phyloP scores from a whole-genome alignment of 768 basidiomycete species.

The Mrakia frigida region DNA sequence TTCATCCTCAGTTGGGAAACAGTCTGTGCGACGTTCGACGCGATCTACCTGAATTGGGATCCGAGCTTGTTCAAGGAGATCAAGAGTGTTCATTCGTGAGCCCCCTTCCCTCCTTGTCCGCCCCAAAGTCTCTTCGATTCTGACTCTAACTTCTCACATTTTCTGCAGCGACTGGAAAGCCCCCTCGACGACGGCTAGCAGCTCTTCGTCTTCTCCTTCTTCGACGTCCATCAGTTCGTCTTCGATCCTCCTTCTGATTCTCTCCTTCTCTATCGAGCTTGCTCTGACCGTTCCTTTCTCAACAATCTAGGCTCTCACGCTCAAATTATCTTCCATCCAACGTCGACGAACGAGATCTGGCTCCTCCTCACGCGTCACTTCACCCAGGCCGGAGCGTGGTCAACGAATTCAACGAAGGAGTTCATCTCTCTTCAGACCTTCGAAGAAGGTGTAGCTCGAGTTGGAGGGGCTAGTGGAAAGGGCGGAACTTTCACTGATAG shows the following conservation, averaged over 20 bases:
- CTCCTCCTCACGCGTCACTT: conserved; percentile 74
- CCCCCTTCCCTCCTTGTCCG: background rate
- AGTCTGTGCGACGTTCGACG: conserved; percentile 66
- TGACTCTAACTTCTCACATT: background rate
- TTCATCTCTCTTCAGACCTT: conserved; percentile 58
- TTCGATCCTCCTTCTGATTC: background rate
- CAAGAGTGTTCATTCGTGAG: conserved; percentile 65
- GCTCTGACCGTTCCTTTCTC: background rate
- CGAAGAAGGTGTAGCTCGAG: conserved; percentile 34
- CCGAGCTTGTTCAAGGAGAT: conserved; percentile 55
- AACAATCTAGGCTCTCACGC: background rate
- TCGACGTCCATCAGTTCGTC: background rate
- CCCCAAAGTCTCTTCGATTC: too few species aligned
- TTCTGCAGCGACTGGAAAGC: background rate
- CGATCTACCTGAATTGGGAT: conserved; percentile 83
- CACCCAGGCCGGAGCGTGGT: conserved; percentile 49
- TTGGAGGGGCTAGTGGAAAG: background rate
- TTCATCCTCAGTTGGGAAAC: conserved; percentile 71
- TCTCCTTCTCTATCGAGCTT: background rate
- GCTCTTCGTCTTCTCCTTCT: background rate
- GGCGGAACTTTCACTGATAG: conserved; percentile 46
- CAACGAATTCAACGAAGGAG: background rate
- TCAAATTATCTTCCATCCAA: conserved; percentile 39
- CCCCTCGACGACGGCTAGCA: background rate
- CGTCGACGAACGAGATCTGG: conserved; percentile 59